phyloP scores from a whole-genome alignment of 2,329 filamentous ascomycete species.

The Penicillium sp. region DNA sequence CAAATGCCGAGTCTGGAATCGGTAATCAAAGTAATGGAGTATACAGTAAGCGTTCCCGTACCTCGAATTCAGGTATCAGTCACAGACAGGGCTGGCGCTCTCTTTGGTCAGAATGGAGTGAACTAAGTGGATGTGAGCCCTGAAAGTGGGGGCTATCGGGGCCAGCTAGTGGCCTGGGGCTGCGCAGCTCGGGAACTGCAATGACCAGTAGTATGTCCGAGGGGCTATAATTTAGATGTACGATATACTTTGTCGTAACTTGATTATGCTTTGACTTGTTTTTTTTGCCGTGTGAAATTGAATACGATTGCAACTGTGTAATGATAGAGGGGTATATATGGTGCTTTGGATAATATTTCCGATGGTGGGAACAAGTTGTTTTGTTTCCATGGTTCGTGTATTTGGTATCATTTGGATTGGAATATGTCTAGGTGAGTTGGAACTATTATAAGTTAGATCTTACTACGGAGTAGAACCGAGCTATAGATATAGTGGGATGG shows the following conservation, averaged over 20 bases:
- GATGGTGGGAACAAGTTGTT: not conserved
- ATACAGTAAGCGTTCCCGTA: constrained; percentile 11
- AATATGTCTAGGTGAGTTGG: not conserved
- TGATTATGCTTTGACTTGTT: not conserved
- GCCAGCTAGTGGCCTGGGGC: constrained; percentile 9
- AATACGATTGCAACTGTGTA: not conserved
- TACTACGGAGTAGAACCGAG: not conserved
- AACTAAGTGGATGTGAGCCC: constrained; percentile 31
- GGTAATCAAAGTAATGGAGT: constrained; percentile 6
- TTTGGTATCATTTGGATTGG: not conserved
- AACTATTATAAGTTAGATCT: not conserved
- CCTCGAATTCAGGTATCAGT: constrained; percentile 15
- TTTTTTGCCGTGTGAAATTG: constrained; percentile 1
- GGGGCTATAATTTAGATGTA: not conserved
- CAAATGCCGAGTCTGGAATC: not conserved
- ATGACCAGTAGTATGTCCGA: constrained; percentile 1
- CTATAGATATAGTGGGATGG: not conserved
- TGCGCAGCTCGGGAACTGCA: constrained; percentile 15
- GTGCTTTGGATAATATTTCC: not conserved
- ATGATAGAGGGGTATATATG: not conserved
- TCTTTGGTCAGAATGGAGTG: constrained; percentile 22
- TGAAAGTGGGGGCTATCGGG: constrained; percentile 24
- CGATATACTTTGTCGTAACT: not conserved
- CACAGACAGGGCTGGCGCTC: constrained; percentile 19
- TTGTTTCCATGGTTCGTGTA: not conserved